A percentile compares a stretch with the other conserved stretches of the same genome.
Evolutionary conservation across 179 eudicot genomes (phyloP).

Genomic region (Kewa caespitosa): DNA sequence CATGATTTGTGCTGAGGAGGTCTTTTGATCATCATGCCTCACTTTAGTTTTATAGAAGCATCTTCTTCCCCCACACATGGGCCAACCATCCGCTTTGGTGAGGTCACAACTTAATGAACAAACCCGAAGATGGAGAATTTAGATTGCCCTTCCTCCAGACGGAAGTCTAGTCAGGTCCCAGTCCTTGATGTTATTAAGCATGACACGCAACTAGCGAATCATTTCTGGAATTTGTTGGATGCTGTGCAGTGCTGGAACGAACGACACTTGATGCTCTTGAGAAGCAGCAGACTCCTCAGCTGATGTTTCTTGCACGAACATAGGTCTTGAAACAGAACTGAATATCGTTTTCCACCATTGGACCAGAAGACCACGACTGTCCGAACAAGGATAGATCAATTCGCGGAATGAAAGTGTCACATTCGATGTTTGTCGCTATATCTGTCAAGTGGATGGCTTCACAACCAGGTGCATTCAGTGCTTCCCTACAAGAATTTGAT

Average conservation of each 20-base stretch:
- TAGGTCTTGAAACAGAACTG: conserved; percentile 26
- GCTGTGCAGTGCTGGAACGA: neutral
- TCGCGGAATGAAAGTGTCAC: conserved; percentile 31
- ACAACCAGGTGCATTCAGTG: conserved; percentile 28
- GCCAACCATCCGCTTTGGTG: too few relatives aligned
- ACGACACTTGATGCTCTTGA: neutral
- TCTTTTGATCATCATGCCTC: too few relatives aligned
- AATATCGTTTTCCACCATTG: conserved; percentile 21
- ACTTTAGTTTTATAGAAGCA: too few relatives aligned
- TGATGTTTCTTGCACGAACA: conserved; percentile 4
- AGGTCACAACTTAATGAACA: too few relatives aligned
- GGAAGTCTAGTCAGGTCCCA: neutral
- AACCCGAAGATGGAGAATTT: neutral
- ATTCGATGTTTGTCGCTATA: conserved; percentile 22
- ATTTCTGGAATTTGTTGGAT: neutral
- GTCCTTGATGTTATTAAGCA: neutral
- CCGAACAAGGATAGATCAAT: conserved; percentile 21
- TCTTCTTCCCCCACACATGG: too few relatives aligned
- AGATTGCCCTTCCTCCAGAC: neutral
- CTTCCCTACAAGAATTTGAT: conserved; percentile 19
- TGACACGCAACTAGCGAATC: neutral
- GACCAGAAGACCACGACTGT: conserved; percentile 16
- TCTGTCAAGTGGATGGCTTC: conserved; percentile 34
- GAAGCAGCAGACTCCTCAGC: neutral
- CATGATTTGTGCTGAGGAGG: too few relatives aligned